A percentile compares a stretch with the other conserved stretches of the same genome.
Evolutionary conservation across 2,329 filamentous ascomycete genomes (phyloP).

Genomic region (Zymoseptoria passerinii): DNA sequence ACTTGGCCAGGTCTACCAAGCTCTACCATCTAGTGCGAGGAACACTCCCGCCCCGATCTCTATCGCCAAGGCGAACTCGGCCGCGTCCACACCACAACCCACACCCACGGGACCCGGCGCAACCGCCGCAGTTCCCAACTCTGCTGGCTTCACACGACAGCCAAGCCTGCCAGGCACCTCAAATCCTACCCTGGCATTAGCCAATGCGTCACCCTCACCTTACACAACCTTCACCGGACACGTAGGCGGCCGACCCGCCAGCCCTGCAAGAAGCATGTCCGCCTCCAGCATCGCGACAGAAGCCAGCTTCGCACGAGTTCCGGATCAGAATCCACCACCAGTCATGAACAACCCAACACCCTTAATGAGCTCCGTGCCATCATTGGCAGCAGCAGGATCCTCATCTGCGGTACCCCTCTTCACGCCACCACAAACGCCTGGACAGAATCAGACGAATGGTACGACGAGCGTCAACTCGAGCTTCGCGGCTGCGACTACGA

Average conservation of each 20-base stretch:
- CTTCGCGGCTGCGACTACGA: constrained; percentile 2
- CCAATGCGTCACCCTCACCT: constrained; percentile 48
- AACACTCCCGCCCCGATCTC: constrained; percentile 35
- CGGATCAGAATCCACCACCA: constrained; percentile 35
- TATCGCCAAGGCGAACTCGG: constrained; percentile 30
- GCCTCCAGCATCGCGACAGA: constrained; percentile 70
- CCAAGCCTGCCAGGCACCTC: constrained; percentile 3
- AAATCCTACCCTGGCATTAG: constrained; percentile 3
- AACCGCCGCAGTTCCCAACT: constrained; percentile 4
- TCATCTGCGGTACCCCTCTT: constrained; percentile 57
- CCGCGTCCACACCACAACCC: constrained; percentile 35
- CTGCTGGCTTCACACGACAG: constrained; percentile 1
- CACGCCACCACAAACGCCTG: constrained; percentile 83
- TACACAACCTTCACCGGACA: constrained; percentile 29
- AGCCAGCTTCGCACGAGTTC: constrained; percentile 34
- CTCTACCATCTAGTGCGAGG: constrained; percentile 35
- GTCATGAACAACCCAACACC: constrained; percentile 30
- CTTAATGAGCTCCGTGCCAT: constrained; percentile 27
- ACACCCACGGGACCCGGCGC: constrained; percentile 23
- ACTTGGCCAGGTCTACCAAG: constrained; percentile 71
- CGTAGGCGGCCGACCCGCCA: constrained; percentile 52
- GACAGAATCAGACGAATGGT: constrained; percentile 28
- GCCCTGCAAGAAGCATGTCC: constrained; percentile 78
- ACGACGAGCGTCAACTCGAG: constrained; percentile 1
- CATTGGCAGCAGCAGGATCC: constrained; percentile 30